Percentiles rank a stretch among this genome's conserved stretches.
Conservation (phyloP, 2,329 filamentous ascomycete genomes). For the Helotiales sp. region DNA sequence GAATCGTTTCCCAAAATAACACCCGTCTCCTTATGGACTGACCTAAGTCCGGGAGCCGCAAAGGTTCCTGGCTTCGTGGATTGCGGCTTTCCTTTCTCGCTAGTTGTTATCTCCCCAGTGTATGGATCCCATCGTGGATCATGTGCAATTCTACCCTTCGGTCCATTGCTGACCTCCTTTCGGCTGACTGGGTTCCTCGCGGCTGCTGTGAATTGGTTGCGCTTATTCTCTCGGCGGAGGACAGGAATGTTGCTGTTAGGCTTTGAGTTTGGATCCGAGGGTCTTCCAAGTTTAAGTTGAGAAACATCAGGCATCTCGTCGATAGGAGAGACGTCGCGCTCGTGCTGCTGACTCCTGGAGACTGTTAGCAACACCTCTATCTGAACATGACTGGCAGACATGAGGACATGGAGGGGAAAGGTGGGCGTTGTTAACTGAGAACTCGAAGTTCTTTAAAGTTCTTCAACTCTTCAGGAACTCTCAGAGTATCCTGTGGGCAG, state of each 20-base stretch:
- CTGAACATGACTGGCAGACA: conserved; percentile 16
- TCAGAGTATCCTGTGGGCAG: conserved; percentile 2
- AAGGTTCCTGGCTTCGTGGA: conserved; percentile 57
- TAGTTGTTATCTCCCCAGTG: conserved; percentile 65
- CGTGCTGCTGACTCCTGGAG: conserved; percentile 23
- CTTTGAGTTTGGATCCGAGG: conserved; percentile 16
- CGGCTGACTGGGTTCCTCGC: conserved; percentile 27
- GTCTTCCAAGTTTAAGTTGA: conserved; percentile 17
- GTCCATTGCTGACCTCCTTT: conserved; percentile 25
- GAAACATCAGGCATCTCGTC: conserved; percentile 34
- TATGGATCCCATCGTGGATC: conserved; percentile 63
- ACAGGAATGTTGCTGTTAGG: conserved; percentile 34
- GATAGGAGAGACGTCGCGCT: conserved; percentile 43
- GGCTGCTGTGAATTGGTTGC: conserved; percentile 29
- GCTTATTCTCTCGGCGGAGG: conserved; percentile 32
- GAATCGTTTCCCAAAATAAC: conserved; percentile 26
- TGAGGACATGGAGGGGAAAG: conserved; percentile 23
- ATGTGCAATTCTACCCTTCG: conserved; percentile 28
- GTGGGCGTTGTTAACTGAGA: conserved; percentile 19
- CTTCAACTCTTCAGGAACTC: neutral
- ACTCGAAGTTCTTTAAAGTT: conserved; percentile 15
- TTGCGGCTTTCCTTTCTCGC: conserved; percentile 52
- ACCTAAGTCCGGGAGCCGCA: conserved; percentile 30
- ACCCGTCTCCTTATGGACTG: conserved; percentile 21
- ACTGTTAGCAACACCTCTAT: conserved; percentile 10